Evolutionary conservation across 192 early-diverging fungal species (phyloP).

Genomic region (Coemansia javaensis): DNA sequence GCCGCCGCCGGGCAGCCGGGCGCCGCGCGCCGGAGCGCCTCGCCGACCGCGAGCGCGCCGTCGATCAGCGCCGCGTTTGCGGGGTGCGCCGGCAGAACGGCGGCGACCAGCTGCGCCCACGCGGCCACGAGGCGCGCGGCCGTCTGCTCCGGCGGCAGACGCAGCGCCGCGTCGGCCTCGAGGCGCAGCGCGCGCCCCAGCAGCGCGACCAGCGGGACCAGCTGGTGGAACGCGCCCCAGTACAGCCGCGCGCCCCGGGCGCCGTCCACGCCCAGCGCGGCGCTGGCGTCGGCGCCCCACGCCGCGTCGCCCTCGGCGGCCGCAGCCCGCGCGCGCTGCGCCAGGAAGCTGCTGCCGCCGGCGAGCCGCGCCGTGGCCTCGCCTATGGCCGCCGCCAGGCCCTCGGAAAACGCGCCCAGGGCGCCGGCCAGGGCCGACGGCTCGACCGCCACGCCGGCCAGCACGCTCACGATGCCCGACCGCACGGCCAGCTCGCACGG

Average conservation of each 20-base stretch:
- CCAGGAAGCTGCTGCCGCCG: slow-evolving; percentile 5
- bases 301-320: not conserved
- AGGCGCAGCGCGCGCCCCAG: slow-evolving; percentile 33
- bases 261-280: slow-evolving; percentile 20
- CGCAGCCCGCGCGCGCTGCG: not conserved
- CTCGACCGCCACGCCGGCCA: slow-evolving; percentile 21
- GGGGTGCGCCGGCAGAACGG: slow-evolving; percentile 13
- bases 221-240: slow-evolving; percentile 42
- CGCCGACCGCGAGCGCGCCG: slow-evolving; percentile 18
- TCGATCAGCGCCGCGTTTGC: slow-evolving; percentile 23
- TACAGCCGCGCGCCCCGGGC: slow-evolving; percentile 15
- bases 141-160: slow-evolving; percentile 1
- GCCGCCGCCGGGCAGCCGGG: slow-evolving; percentile 5
- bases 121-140: slow-evolving; percentile 10
- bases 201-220: slow-evolving; percentile 27
- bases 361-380: slow-evolving; percentile 11
- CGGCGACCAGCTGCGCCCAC: slow-evolving; percentile 16
- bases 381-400: slow-evolving; percentile 11
- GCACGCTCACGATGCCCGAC: slow-evolving; percentile 21
- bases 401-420: slow-evolving; percentile 12
- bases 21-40: slow-evolving; percentile 9
- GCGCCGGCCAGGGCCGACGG: slow-evolving; percentile 6
- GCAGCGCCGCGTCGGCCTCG: slow-evolving; percentile 8
- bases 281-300: slow-evolving; percentile 14
- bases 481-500: slow-evolving; percentile 9